Base-by-base conservation (phyloP, 2,329 filamentous ascomycete species). In the Colletotrichum godetiae region DNA sequence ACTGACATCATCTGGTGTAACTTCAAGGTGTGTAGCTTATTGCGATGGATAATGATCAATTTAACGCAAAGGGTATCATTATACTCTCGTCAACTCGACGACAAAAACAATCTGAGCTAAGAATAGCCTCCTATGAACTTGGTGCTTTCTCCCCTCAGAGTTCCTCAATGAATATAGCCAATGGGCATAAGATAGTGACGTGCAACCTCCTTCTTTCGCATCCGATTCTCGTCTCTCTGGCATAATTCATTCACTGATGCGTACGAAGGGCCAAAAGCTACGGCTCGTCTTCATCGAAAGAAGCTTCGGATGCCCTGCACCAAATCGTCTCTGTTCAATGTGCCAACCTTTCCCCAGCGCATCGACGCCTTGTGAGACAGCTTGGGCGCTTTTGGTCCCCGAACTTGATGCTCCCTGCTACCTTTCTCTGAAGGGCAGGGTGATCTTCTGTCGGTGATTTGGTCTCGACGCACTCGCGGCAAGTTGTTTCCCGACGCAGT, bases 271-370 rank as follows among this genome's bases (percentile, higher is more conserved):
- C 42, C 19, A 29, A 13, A 57, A 1, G 10, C 22, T 24, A 24
- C n/a, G 15, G 11, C 27, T 13, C 11, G 52, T 19, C 22, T 59
- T 78, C 78, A 87, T 64, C 84, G 84, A 76, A 88, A 88, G 67
- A 87, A 80, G 67, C 80, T 86, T 53, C 85, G 84, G 67, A 86
- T 80, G 10, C 85, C 82, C 69, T 84, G 82, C 22, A 82, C 80
- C 76, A 84, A 79, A 31, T 81, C 77, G 13, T 82, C 82, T 56
- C 80, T 81, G 75, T 84, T 84, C 67, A 82, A 77, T 37, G 77
- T 77, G 8, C 82, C 79, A 8, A 81, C 80, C 71, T 79, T 83
- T 29, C 79, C 76, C 84, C 84, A 84, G 67, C 81, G 80, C 55
- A 79, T 80, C 29, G 80, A 75, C 5, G 82, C 77, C 73, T 80